Conservation (phyloP, 805 yeast species). For the Lipomyces japonicus region DNA sequence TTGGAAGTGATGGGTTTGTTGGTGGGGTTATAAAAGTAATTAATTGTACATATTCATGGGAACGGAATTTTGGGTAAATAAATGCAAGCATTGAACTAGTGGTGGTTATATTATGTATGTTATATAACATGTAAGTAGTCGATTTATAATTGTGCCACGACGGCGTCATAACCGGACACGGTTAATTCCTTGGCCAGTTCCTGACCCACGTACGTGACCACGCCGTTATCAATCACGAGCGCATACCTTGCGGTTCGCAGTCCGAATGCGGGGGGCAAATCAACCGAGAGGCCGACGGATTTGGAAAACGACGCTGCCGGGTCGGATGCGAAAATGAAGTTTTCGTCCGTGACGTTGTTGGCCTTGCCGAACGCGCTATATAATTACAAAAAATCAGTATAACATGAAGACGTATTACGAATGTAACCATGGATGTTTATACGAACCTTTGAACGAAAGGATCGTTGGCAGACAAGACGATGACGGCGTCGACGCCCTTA, state of each 20-base stretch:
- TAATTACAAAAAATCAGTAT: background rate
- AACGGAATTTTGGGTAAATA: too few relatives aligned
- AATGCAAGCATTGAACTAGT: too few relatives aligned
- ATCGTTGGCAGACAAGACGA: conserved; percentile 65
- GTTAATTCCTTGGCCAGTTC: conserved; percentile 44
- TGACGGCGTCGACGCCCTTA: conserved; percentile 60
- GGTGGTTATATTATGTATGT: too few relatives aligned
- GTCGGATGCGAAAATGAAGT: conserved; percentile 61
- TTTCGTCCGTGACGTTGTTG: conserved; percentile 39
- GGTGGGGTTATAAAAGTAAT: too few relatives aligned
- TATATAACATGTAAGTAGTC: too few relatives aligned
- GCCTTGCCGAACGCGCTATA: conserved; percentile 60
- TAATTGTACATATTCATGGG: too few relatives aligned
- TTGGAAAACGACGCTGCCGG: conserved; percentile 58
- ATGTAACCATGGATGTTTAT: background rate
- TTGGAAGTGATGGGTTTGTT: too few relatives aligned
- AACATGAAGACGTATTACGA: background rate
- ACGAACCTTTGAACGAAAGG: conserved; percentile 54
- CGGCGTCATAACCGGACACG: conserved; percentile 48
- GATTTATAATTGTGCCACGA: too few relatives aligned
- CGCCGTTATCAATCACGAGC: conserved; percentile 58
- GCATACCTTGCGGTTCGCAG: conserved; percentile 70
- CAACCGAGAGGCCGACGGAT: conserved; percentile 55
- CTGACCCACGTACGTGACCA: conserved; percentile 49
- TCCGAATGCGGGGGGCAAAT: conserved; percentile 55